These are phyloP conservation scores for Phtheirospermum japonicum DNA, from an alignment of 257 asterid species.

Conservation along the genomic window DNA sequence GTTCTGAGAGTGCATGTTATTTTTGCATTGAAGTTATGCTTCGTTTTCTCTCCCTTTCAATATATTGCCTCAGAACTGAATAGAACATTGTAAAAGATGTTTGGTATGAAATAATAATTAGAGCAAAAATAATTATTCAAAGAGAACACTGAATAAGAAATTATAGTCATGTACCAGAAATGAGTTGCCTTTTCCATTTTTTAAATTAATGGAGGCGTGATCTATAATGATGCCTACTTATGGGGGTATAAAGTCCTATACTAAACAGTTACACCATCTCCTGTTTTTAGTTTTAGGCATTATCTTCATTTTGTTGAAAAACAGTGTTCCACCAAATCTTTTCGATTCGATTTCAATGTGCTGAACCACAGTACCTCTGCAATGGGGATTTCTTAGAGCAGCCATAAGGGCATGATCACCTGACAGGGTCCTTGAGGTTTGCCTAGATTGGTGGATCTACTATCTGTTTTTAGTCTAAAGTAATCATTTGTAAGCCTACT, in stretches of 20 bases:
- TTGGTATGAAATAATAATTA: slow-evolving; percentile 11
- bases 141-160: not conserved
- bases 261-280: not conserved
- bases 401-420: slow-evolving; percentile 22
- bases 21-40: not conserved
- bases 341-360: slow-evolving; percentile 5
- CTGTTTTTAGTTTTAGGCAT: slow-evolving; percentile 8
- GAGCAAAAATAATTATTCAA: slow-evolving; percentile 3
- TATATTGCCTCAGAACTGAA: too few species aligned
- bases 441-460: slow-evolving; percentile 12
- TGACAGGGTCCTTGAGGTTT: slow-evolving; percentile 10
- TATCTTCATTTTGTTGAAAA: not conserved
- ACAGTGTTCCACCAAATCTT: not conserved
- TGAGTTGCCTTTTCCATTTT: too few species aligned
- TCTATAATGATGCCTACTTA: slow-evolving; percentile 19
- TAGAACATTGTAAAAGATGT: not conserved
- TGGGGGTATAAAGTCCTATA: slow-evolving; percentile 10
- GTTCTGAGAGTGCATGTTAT: slow-evolving; percentile 14
- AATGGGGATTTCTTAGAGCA: slow-evolving; percentile 7
- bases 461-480: not conserved
- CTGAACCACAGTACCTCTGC: not conserved
- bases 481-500: not conserved
- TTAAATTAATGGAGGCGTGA: too few species aligned
- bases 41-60: not conserved
- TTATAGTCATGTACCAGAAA: not conserved